Base-by-base conservation (phyloP, 2,329 filamentous ascomycete genomes). In the Rhynchosporium graminicola region DNA sequence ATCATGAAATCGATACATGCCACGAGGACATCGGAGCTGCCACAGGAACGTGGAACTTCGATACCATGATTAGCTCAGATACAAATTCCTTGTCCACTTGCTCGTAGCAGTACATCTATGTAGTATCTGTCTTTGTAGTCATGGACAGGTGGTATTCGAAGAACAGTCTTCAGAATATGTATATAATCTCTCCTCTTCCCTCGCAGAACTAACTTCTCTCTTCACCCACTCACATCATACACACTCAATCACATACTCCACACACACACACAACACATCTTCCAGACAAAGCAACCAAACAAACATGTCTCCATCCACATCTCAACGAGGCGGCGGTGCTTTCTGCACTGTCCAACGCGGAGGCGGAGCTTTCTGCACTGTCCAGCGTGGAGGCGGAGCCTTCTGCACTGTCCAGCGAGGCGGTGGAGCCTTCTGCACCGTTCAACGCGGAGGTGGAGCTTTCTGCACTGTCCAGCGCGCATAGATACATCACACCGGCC, bases 391-490 rank as follows among this genome's bases (percentile, higher is more conserved):
- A 13, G 29, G 48, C 4, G 48, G 48, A 33, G 29, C 38, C 15
- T 45, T 57, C 40, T 58, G 56, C 43, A 58, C 56, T n/a, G 45
- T 58, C 4, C 56, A 59, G 26, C 46, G 57, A 10, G 46, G 57
- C 47, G 57, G 40, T 43, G 40, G 57, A 51, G 31, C 42, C 26
- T 48, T 59, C 36, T 56, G 52, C 52, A 43, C 38, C n/a, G n/a
- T 56, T n/a, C 52, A 56, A 31, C 4, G 52, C 9, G 52, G 52
- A 20, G 52, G 52, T 20, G 52, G 52, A 42, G 10, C 26, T 4
- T 42, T 56, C 45, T 59, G 57, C 46, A 51, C 46, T 10, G 46
- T 59, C 57, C 57, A 59, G 33, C 45, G 57, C 45, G 29, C 4
- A 45, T 59, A 50, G 45, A 15, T n/a, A 59, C 46, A 28, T 50